A percentile compares a stretch with the other conserved stretches of the same genome.
Conservation (phyloP, 73 alveolate genomes). For the Paramecium biaurelia region DNA sequence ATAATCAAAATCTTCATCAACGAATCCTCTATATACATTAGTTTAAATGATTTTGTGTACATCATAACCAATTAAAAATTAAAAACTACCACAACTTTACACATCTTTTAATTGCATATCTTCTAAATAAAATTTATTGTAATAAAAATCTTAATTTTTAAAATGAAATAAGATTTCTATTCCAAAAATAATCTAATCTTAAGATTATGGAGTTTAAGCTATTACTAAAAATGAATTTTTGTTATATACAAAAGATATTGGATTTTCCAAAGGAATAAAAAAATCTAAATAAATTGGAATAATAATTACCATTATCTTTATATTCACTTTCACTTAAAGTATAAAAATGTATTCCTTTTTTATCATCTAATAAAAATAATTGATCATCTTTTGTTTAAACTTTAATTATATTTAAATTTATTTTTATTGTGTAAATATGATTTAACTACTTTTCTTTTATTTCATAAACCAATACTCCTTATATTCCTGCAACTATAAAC, state of each 20-base stretch:
- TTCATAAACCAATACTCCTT: not conserved
- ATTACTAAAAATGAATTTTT: not conserved
- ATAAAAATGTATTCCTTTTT: slow-evolving; percentile 14
- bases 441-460: not conserved
- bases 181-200: not conserved
- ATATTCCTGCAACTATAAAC: not conserved
- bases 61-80: slow-evolving; percentile 14
- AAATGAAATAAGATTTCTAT: slow-evolving; percentile 13
- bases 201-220: not conserved
- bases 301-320: not conserved
- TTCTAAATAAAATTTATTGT: slow-evolving; percentile 35
- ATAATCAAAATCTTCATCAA: slow-evolving; percentile 32
- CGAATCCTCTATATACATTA: slow-evolving; percentile 9
- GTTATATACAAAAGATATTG: not conserved
- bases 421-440: not conserved
- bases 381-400: not conserved
- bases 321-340: not conserved
- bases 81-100: not conserved
- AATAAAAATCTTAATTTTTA: not conserved
- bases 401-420: not conserved
- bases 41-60: slow-evolving; percentile 25
- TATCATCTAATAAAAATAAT: slow-evolving; percentile 25
- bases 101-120: slow-evolving; percentile 45
- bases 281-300: not conserved
- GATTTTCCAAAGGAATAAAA: slow-evolving; percentile 8